Percentiles rank a stretch among this genome's conserved stretches.
Conservation (phyloP, 192 early-diverging fungal species). For the Gamsiella multidivaricata region DNA sequence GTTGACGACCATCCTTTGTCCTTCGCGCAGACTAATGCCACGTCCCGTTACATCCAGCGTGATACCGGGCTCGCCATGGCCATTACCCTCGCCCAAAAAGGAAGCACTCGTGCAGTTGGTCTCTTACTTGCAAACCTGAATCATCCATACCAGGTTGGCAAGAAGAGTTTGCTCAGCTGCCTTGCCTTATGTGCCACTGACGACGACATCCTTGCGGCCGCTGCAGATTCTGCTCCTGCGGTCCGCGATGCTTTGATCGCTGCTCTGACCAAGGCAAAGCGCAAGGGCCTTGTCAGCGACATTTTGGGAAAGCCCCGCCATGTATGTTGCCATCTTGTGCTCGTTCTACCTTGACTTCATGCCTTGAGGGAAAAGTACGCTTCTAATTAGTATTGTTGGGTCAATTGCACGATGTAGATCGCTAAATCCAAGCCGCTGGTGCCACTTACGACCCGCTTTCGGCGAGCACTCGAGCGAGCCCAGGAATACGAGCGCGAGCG, state of each 20-base stretch:
- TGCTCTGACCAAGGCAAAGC: constrained; percentile 9
- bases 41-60: constrained; percentile 31
- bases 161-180: constrained; percentile 23
- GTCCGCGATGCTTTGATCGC: constrained; percentile 27
- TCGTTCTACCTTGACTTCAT: not conserved
- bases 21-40: constrained; percentile 40
- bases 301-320: constrained; percentile 35
- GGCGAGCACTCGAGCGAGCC: constrained; percentile 14
- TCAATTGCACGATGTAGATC: too few relatives aligned
- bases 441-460: constrained; percentile 22
- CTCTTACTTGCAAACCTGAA: constrained; percentile 21
- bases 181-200: constrained; percentile 24
- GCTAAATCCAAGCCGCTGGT: not conserved
- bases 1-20: constrained; percentile 10
- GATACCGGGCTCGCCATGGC: constrained; percentile 21
- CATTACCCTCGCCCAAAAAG: constrained; percentile 8
- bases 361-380: too few relatives aligned
- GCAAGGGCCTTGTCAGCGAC: constrained; percentile 18
- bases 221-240: constrained; percentile 19
- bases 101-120: not conserved
- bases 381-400: too few relatives aligned
- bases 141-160: constrained; percentile 33
- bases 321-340: constrained; percentile 1
- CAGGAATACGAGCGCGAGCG: constrained; percentile 31
- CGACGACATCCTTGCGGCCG: constrained; percentile 23